Evolutionary conservation across 495 filamentous ascomycete species (phyloP), one percentile per base, ranked within the genome.

Genomic region (Penicillium verhagenii): DNA sequence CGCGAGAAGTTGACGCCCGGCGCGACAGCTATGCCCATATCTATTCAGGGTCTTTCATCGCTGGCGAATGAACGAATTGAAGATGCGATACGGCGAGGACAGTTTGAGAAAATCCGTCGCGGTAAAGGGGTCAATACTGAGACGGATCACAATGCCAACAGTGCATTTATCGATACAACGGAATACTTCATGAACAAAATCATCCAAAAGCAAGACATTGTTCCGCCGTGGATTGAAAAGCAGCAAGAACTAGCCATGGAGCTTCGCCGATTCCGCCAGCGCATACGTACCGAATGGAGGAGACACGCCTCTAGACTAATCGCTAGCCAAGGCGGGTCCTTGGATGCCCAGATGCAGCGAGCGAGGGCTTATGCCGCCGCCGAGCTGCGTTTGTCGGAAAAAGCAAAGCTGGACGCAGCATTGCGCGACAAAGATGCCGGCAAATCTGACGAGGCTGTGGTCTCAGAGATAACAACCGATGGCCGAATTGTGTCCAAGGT

Each of bases 171-270:
- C 29, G 92, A 97, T 67, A 97, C 94, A 1, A 97, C 95, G 0
- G 93, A 96, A 70, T 97, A 96, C 67, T 90, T 97, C 60, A 87
- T 98, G 86, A 98, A 98, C 68, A 96, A 95, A 73, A 97, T 97
- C 66, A 97, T 98, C 57, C 87, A 97, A 72, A 88, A 89, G 51
- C 94, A 98, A 68, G 94, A 79, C 45, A 79, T 82, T 51, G 76
- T 76, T 25, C 78, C 68, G 42, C 79, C 72, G 5, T 81, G 70
- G 95, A 97, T 98, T 45, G 94, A 97, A 69, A 97, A 97, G 66
- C 94, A 98, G 69, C 94, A 97, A 68, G 92, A 97, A 60, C 75
- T 98, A 7, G 78, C 85, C 5, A 83, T 79, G 50, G 82, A 88
- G 11, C 78, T 86, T 6, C 79, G 76, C 39, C 74, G 79, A 6